These are phyloP conservation scores for Acidiella bohemica DNA, from an alignment of 495 filamentous ascomycete genomes.

Conservation along the genomic window DNA sequence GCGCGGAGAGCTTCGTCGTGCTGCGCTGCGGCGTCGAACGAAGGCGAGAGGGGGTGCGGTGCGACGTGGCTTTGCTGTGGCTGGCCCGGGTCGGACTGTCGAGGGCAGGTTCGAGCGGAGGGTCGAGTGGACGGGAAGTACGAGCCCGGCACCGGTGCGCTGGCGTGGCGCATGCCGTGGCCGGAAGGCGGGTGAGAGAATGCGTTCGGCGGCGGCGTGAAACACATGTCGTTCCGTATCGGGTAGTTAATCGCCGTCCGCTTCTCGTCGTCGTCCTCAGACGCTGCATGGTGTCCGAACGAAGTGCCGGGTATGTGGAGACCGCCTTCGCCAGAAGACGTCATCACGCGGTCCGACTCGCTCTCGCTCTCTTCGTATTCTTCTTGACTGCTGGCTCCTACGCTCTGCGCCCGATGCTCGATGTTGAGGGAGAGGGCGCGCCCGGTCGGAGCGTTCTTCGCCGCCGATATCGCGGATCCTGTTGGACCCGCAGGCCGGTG, in stretches of 20 bases:
- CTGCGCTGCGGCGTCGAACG: conserved; percentile 52
- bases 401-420: conserved; percentile 12
- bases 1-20: conserved; percentile 89
- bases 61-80: conserved; percentile 28
- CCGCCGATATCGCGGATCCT: conserved; percentile 32
- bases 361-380: conserved; percentile 81
- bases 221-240: conserved; percentile 42
- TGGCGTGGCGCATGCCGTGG: conserved; percentile 30
- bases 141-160: conserved; percentile 31
- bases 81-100: conserved; percentile 3
- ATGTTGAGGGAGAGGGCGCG: conserved; percentile 31
- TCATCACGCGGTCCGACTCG: conserved; percentile 69
- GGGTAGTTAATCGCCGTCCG: conserved; percentile 62
- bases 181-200: conserved; percentile 67
- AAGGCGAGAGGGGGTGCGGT: conserved; percentile 55
- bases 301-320: neutral
- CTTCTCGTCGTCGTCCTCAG: conserved; percentile 58
- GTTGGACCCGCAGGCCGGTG: conserved; percentile 64
- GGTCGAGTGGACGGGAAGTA: conserved; percentile 25
- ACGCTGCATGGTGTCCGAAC: conserved; percentile 5
- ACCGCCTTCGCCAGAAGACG: conserved; percentile 65
- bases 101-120: conserved; percentile 22
- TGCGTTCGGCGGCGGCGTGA: conserved; percentile 78
- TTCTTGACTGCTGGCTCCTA: conserved; percentile 63
- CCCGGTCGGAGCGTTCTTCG: conserved; percentile 42